These are phyloP conservation scores for Penicillium sp. DNA, from an alignment of 2,329 filamentous ascomycete genomes.

Conservation along the genomic window DNA sequence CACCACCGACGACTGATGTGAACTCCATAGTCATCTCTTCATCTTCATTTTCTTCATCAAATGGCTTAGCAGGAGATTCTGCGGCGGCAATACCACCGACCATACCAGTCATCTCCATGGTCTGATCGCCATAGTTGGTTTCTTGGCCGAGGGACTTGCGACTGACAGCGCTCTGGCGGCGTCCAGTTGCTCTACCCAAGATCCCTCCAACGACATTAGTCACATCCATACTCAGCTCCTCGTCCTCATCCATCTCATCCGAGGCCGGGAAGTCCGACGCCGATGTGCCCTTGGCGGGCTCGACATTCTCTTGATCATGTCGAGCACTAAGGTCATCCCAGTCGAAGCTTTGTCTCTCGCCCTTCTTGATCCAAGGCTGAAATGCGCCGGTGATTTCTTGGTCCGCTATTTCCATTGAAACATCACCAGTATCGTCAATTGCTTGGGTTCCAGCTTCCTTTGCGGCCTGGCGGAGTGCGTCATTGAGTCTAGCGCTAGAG, in stretches of 20 bases:
- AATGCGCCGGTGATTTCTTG: conserved; percentile 60
- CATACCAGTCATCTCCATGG: conserved; percentile 55
- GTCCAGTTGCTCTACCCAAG: conserved; percentile 55
- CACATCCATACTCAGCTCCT: conserved; percentile 93
- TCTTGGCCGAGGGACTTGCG: conserved; percentile 51
- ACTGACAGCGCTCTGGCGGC: conserved; percentile 46
- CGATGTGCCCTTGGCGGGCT: conserved; percentile 38
- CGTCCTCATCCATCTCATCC: conserved; percentile 58
- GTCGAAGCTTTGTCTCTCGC: conserved; percentile 49
- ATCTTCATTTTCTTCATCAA: conserved; percentile 44
- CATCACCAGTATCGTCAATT: conserved; percentile 67
- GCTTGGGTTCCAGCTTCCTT: conserved; percentile 75
- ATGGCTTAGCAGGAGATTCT: conserved; percentile 34
- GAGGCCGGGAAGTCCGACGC: conserved; percentile 27
- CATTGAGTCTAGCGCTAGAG: conserved; percentile 76
- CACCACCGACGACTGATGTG: conserved; percentile 52
- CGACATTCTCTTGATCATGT: conserved; percentile 54
- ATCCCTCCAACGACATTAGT: conserved; percentile 84
- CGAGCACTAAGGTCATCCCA: conserved; percentile 50
- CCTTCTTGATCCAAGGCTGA: conserved; percentile 56
- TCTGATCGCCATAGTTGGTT: conserved; percentile 55
- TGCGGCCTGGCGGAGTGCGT: conserved; percentile 76
- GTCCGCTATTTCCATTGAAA: conserved; percentile 80
- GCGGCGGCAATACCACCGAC: conserved; percentile 48
- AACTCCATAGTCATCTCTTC: conserved; percentile 58